Evolutionary conservation across 768 basidiomycete species (phyloP).

Genomic region (Boletus tylopilopsis): DNA sequence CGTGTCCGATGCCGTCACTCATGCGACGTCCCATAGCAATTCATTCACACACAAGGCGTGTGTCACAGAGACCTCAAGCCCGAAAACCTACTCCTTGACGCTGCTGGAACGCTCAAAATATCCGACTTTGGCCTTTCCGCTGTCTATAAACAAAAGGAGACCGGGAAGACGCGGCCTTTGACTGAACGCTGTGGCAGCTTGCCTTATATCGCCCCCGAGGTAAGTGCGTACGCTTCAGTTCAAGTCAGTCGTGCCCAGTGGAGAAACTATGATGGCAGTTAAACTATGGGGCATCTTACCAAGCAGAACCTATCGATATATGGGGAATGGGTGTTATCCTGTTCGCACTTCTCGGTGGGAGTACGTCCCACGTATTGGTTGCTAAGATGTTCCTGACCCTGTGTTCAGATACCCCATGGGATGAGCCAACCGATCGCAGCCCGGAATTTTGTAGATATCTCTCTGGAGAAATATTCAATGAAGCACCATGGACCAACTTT

Average conservation of each 20-base stretch:
- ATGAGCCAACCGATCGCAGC: slow-evolving; percentile 78
- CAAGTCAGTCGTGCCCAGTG: neutral
- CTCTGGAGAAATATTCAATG: slow-evolving; percentile 65
- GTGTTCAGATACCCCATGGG: slow-evolving; percentile 90
- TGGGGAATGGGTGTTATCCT: slow-evolving; percentile 97
- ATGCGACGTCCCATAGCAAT: slow-evolving; percentile 45
- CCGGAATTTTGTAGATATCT: slow-evolving; percentile 79
- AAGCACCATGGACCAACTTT: slow-evolving; percentile 79
- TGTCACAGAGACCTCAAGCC: slow-evolving; percentile 98
- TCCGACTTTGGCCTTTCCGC: slow-evolving; percentile 94
- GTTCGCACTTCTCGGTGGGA: slow-evolving; percentile 86
- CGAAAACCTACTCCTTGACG: slow-evolving; percentile 88
- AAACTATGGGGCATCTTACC: slow-evolving; percentile 62
- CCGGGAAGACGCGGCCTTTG: slow-evolving; percentile 70
- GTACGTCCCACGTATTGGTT: slow-evolving; percentile 43
- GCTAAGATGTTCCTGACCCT: neutral
- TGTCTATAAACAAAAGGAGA: slow-evolving; percentile 81
- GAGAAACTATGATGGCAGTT: slow-evolving; percentile 45
- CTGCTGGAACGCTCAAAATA: slow-evolving; percentile 82
- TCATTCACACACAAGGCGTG: slow-evolving; percentile 85
- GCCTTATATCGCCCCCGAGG: slow-evolving; percentile 95
- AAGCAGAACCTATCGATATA: slow-evolving; percentile 90
- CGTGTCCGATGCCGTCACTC: neutral
- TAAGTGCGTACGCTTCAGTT: slow-evolving; percentile 29
- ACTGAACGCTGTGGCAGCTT: slow-evolving; percentile 87